phyloP scores from a whole-genome alignment of 169 alveolate species.

The Babesia bigemina region DNA sequence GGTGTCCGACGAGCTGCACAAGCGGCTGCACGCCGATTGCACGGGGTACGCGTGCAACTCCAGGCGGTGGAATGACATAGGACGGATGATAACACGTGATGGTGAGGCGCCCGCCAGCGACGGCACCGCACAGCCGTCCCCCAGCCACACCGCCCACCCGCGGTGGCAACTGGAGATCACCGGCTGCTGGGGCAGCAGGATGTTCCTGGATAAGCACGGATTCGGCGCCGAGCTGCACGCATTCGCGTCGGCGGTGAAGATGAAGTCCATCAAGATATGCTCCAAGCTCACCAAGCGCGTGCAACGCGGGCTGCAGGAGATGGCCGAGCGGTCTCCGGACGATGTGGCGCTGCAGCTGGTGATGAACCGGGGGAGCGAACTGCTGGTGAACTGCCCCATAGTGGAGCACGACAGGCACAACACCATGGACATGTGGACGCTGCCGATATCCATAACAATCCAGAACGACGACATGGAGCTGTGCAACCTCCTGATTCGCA shows the following conservation, averaged over 20 bases:
- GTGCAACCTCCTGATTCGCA: conserved; percentile 76
- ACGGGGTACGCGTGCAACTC: background rate
- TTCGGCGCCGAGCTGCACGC: conserved; percentile 68
- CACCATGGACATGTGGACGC: conserved; percentile 82
- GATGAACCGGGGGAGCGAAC: conserved; percentile 82
- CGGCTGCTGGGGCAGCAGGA: conserved; percentile 81
- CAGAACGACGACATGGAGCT: conserved; percentile 75
- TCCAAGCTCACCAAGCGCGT: conserved; percentile 70
- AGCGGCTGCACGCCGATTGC: background rate
- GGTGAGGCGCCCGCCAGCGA: background rate
- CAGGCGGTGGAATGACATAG: background rate
- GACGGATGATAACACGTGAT: background rate
- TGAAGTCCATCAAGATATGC: conserved; percentile 67
- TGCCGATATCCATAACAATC: conserved; percentile 85
- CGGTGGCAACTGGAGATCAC: conserved; percentile 60
- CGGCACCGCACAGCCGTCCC: background rate
- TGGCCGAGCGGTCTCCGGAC: conserved; percentile 69
- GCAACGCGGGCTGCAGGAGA: conserved; percentile 68
- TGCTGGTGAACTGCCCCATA: conserved; percentile 84
- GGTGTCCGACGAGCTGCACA: too few species aligned
- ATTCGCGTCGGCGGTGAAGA: conserved; percentile 73
- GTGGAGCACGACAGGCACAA: conserved; percentile 69
- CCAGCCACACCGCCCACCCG: background rate
- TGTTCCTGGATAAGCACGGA: conserved; percentile 76
- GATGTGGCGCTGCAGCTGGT: conserved; percentile 71